Evolutionary conservation across 139 green algal species (phyloP).

Genomic region (Yamagishiella unicocca): DNA sequence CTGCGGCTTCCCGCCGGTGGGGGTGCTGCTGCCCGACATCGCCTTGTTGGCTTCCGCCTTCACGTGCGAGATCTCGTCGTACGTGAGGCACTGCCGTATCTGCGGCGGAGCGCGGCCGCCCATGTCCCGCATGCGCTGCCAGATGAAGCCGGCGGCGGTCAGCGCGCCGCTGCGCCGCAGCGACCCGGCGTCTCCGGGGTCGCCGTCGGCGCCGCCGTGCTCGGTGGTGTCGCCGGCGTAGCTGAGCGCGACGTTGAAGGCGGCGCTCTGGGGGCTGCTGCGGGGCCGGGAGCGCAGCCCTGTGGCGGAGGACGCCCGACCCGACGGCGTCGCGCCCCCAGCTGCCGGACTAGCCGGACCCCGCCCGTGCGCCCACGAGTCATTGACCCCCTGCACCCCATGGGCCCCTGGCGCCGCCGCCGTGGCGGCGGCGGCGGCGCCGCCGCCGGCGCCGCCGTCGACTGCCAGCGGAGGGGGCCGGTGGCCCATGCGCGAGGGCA

Average conservation of each 20-base stretch:
- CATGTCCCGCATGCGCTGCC: slow-evolving; percentile 45
- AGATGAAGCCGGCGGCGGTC: slow-evolving; percentile 40
- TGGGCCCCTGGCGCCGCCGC: too few relatives aligned
- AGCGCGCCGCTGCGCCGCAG: slow-evolving; percentile 39
- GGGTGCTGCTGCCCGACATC: background rate
- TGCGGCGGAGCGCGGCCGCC: slow-evolving; percentile 18
- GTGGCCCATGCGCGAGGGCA: background rate
- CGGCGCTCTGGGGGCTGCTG: slow-evolving; percentile 3
- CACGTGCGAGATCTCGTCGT: slow-evolving; percentile 48
- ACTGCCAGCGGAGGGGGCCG: background rate
- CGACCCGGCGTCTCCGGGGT: background rate
- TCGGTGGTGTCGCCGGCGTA: background rate
- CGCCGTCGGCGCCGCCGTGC: background rate
- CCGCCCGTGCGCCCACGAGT: too few relatives aligned
- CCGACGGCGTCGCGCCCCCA: background rate
- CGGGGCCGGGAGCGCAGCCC: background rate
- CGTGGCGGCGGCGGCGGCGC: background rate
- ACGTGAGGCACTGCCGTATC: slow-evolving; percentile 58
- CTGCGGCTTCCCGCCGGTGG: background rate
- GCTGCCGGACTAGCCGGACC: too few relatives aligned
- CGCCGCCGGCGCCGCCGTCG: background rate
- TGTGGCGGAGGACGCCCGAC: background rate
- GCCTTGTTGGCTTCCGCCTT: slow-evolving; percentile 13
- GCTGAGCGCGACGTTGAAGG: background rate
- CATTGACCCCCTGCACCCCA: too few relatives aligned